phyloP scores from a whole-genome alignment of 106 monocot species.

The Cymbidium sinense region DNA sequence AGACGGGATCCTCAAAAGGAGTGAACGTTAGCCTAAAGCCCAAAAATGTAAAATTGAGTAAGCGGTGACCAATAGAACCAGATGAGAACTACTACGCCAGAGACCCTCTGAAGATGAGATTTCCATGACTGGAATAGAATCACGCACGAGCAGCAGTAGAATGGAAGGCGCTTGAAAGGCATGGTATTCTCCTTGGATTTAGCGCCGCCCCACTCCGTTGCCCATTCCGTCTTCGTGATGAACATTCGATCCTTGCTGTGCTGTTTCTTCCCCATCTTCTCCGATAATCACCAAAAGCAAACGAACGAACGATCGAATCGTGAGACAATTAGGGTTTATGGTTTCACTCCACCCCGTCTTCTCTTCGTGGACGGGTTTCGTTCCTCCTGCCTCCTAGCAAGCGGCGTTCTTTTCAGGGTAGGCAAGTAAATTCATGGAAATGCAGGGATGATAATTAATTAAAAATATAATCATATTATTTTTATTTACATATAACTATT shows the following conservation, averaged over 20 bases:
- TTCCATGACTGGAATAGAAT: slow-evolving; percentile 1
- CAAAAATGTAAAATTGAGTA: not conserved
- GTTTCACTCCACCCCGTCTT: too few species aligned
- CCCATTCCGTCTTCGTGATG: slow-evolving; percentile 99
- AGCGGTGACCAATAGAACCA: too few species aligned
- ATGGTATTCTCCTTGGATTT: slow-evolving; percentile 61
- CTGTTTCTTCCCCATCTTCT: slow-evolving; percentile 99
- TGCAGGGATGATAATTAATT: too few species aligned
- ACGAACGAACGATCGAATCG: too few species aligned
- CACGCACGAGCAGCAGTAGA: slow-evolving; percentile 95
- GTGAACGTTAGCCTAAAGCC: slow-evolving; percentile 67
- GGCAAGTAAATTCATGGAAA: too few species aligned
- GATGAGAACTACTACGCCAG: not conserved
- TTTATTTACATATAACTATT: too few species aligned
- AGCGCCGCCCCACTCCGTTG: slow-evolving; percentile 98
- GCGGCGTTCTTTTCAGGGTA: too few species aligned
- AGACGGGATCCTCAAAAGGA: slow-evolving; percentile 86
- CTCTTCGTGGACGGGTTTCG: too few species aligned
- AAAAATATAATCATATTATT: too few species aligned
- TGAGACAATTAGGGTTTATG: too few species aligned
- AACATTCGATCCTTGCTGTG: slow-evolving; percentile 99
- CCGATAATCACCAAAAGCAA: not conserved
- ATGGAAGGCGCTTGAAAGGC: slow-evolving; percentile 95
- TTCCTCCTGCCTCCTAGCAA: too few species aligned
- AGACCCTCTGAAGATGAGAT: too few species aligned